Percentiles rank a stretch among this genome's conserved stretches.
phyloP scores from a whole-genome alignment of 1,139 yeast genomes.

The Pichia kudriavzevii region DNA sequence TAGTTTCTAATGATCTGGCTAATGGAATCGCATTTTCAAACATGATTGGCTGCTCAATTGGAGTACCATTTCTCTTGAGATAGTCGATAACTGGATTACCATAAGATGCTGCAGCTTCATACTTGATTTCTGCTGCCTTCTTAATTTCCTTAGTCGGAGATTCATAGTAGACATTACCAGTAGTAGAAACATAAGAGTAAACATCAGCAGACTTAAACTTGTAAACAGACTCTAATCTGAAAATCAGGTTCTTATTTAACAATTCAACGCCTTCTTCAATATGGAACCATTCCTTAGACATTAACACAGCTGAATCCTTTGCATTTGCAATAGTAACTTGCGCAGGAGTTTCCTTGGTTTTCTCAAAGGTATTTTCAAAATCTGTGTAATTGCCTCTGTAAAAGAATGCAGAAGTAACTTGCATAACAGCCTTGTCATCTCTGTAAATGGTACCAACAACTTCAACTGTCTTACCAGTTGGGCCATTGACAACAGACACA shows the following conservation, averaged over 20 bases:
- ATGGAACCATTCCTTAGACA: constrained; percentile 97
- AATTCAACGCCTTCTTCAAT: constrained; percentile 64
- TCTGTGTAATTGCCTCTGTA: constrained; percentile 90
- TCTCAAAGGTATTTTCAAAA: constrained; percentile 88
- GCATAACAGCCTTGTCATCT: constrained; percentile 77
- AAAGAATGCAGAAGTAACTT: constrained; percentile 90
- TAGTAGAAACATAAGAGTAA: constrained; percentile 72
- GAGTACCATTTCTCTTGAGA: constrained; percentile 81
- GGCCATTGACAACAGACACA: constrained; percentile 82
- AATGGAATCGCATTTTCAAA: constrained; percentile 90
- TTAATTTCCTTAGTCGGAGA: constrained; percentile 87
- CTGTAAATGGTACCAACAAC: constrained; percentile 86
- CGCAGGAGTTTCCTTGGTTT: constrained; percentile 79
- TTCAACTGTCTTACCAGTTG: constrained; percentile 92
- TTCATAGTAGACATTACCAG: constrained; percentile 81
- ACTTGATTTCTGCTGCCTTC: constrained; percentile 80
- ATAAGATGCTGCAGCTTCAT: constrained; percentile 86
- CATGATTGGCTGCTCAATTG: constrained; percentile 88
- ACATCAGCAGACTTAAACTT: constrained; percentile 71
- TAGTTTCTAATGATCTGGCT: constrained; percentile 64
- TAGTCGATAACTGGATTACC: constrained; percentile 98
- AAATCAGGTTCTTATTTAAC: constrained; percentile 72
- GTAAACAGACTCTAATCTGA: constrained; percentile 82
- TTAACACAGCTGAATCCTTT: constrained; percentile 88
- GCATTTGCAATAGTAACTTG: constrained; percentile 65